Percentiles rank a stretch among this genome's conserved stretches.
These are phyloP conservation scores for Marasmius oreades DNA, from an alignment of 1,284 basidiomycete genomes.

Conservation along the genomic window DNA sequence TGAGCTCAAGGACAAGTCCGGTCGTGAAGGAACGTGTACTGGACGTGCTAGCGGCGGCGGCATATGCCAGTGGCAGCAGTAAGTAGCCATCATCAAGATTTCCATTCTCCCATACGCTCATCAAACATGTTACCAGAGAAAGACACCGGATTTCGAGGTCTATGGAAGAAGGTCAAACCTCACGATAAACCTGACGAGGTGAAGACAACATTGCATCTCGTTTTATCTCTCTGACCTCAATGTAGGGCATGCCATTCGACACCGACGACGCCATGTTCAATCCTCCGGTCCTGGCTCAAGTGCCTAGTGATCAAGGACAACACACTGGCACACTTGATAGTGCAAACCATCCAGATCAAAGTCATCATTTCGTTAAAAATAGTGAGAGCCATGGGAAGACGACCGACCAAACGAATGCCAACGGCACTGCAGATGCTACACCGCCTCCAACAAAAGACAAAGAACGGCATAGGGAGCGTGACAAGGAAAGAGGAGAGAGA, in stretches of 20 bases:
- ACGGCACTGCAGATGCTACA: background rate
- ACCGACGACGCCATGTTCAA: conserved; percentile 74
- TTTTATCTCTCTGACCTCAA: background rate
- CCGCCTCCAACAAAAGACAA: background rate
- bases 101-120: background rate
- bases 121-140: conserved; percentile 21
- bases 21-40: conserved; percentile 71
- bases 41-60: conserved; percentile 70
- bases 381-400: background rate
- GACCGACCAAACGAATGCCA: background rate
- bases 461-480: background rate
- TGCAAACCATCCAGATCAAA: background rate
- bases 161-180: conserved; percentile 70
- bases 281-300: conserved; percentile 41
- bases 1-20: conserved; percentile 51
- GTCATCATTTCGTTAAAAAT: background rate
- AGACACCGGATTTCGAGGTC: conserved; percentile 52
- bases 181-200: conserved; percentile 69
- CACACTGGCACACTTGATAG: background rate
- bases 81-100: background rate
- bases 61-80: conserved; percentile 55
- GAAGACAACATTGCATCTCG: background rate
- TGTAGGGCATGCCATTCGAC: conserved; percentile 64
- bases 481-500: conserved; percentile 2
- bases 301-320: conserved; percentile 19